Evolutionary conservation across 495 filamentous ascomycete genomes (phyloP), one percentile per base, ranked within the genome.

Genomic region (Recurvomyces mirabilis): DNA sequence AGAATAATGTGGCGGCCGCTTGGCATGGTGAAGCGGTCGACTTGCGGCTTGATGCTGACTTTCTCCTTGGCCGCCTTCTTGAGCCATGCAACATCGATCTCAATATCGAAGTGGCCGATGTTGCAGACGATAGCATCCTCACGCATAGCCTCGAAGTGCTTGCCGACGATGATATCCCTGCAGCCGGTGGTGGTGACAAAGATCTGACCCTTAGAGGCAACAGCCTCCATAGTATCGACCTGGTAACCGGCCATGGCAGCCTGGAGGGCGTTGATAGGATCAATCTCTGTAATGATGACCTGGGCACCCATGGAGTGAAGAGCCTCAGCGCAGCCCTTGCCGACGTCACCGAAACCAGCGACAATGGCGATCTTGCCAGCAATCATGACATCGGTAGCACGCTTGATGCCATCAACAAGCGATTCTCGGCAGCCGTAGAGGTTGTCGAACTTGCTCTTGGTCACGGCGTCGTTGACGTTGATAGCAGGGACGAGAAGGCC

Each of bases 391-490:
- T 98, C 91, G 62, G 91, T 98, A 45, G 91, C 91, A 71, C 91
- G 89, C 82, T 96, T 98, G 78, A 98, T 98, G 68, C 91, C 91
- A 67, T 98, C 91, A 52, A 98, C 81, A 60, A 98, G 79, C 47
- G 91, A 95, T 74, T 98, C 91, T 63, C 86, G 81, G 84, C 91
- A 98, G 55, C 93, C 93, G 76, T 96, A 98, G 45, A 96, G 74
- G 77, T 98, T 98, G 78, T 98, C 91, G 66, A 98, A 98, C 75
- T 98, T 98, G 70, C 87, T 94, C 81, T 96, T 95, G 65, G 91
- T 94, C 61, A 95, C 88, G 49, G 83, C 84, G 76, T 95, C 88
- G 73, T 98, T 98, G 73, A 98, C 91, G 69, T 98, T 98, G 79
- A 98, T 88, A 64, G 93, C 78, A 46, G 91, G 91, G 51, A 93